Evolutionary conservation across 2,329 filamentous ascomycete genomes (phyloP).

Genomic region (Bipolaris bicolor): DNA sequence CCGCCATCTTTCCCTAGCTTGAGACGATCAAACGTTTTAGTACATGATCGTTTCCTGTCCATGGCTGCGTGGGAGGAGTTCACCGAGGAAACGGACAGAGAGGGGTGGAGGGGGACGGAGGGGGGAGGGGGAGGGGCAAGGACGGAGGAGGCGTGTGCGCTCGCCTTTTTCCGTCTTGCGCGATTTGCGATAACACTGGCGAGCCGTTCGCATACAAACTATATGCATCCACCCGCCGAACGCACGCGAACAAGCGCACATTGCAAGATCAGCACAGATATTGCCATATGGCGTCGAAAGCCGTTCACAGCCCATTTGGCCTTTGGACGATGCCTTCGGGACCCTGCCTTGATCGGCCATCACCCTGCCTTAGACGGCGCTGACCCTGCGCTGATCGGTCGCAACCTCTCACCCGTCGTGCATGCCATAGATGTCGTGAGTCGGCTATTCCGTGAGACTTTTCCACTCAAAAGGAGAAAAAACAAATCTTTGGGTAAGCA

Average conservation of each 20-base stretch:
- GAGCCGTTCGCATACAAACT: conserved; percentile 1
- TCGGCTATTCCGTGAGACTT: neutral
- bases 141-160: neutral
- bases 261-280: neutral
- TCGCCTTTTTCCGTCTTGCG: conserved; percentile 4
- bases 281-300: conserved; percentile 4
- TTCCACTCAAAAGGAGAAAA: neutral
- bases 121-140: neutral
- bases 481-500: neutral
- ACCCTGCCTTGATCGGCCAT: conserved; percentile 12
- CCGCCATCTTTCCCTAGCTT: neutral
- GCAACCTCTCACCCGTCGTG: neutral
- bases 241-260: conserved; percentile 1
- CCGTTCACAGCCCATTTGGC: conserved; percentile 2
- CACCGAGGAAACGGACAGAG: neutral
- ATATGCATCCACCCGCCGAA: conserved; percentile 5
- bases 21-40: neutral
- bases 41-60: neutral
- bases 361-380: conserved; percentile 5
- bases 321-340: neutral
- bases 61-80: neutral
- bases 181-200: neutral
- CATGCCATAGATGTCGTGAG: neutral
- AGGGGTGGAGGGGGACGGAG: neutral
- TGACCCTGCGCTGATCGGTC: conserved; percentile 16